Evolutionary conservation across 2,329 filamentous ascomycete genomes (phyloP), one percentile per base, ranked within the genome.

Genomic region (Triangularia setosa): DNA sequence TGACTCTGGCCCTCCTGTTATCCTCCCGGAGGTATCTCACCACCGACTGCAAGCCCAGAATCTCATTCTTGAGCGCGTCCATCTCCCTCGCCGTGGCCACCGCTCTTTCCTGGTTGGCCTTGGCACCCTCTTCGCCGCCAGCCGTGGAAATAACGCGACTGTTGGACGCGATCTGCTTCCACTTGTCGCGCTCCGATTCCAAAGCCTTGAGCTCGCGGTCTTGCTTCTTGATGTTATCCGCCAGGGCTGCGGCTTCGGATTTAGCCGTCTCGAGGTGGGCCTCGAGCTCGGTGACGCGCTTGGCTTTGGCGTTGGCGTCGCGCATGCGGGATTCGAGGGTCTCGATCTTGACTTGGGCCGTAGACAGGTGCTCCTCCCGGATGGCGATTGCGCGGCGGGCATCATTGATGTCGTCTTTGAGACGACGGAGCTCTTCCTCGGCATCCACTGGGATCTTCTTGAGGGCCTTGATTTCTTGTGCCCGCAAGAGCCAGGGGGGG

Each of bases 311-410:
- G 68, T 88, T 87, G 5, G 91, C 91, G 73, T 96, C 93, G 64
- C 89, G 87, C 88, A 95, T 93, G 64, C 92, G 85, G 7, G 91
- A 91, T 75, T 96, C 91, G 40, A 98, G 87, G 48, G 95, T 91
- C 77, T 97, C 94, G 70, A 97, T 96, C 76, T 95, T 93, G 70
- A 97, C 90, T n/a, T 89, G 86, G 24, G 91, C 85, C 64, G 96
- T 94, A 75, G 96, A 93, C 60, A 96, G 86, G 35, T 89, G 88
- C 74, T 93, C 91, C 69, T 97, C 92, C 67, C 89, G 88, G 68
- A 89, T 84, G 1, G 89, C 87, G 64, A 92, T 83, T 3, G 85
- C 83, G 62, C 89, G 87, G 3, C 91, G 89, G 21, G 90, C 88
- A 72, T 94, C 91, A 69, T 89, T 87, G 69, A 95, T 85, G 69